Conservation (phyloP, 2,329 filamentous ascomycete species). For the Pseudonectria foliicola region DNA sequence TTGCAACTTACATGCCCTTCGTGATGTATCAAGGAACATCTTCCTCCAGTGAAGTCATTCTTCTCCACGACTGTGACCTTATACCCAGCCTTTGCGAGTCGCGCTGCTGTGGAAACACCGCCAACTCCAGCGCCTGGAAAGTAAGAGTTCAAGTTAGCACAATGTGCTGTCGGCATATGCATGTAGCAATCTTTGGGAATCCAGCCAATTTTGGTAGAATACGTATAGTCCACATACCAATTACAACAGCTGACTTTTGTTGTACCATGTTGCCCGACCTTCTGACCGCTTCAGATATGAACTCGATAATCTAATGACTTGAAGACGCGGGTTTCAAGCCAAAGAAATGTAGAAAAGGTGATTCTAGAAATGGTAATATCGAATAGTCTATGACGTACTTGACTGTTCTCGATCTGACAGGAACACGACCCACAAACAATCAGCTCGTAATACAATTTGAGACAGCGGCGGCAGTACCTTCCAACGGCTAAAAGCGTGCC, state of each 20-base stretch:
- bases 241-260: conserved; percentile 21
- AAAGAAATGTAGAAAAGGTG: too few relatives aligned
- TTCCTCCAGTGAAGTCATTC: conserved; percentile 64
- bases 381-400: conserved; percentile 16
- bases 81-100: conserved; percentile 63
- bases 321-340: too few relatives aligned
- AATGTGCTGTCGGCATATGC: too few relatives aligned
- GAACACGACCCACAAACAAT: too few relatives aligned
- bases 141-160: neutral
- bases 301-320: too few relatives aligned
- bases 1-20: conserved; percentile 36
- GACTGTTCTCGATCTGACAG: conserved; percentile 4
- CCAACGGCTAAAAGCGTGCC: too few relatives aligned
- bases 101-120: conserved; percentile 63
- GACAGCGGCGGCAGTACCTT: too few relatives aligned
- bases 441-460: too few relatives aligned
- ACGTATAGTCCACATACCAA: conserved; percentile 12
- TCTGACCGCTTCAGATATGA: neutral
- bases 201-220: neutral
- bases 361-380: too few relatives aligned
- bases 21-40: conserved; percentile 59
- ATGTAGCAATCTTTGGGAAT: too few relatives aligned
- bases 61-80: conserved; percentile 73
- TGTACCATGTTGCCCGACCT: conserved; percentile 9
- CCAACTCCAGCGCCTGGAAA: conserved; percentile 59